Conservation (phyloP, 371 early-diverging fungal species). For the Lichtheimia ornata region DNA sequence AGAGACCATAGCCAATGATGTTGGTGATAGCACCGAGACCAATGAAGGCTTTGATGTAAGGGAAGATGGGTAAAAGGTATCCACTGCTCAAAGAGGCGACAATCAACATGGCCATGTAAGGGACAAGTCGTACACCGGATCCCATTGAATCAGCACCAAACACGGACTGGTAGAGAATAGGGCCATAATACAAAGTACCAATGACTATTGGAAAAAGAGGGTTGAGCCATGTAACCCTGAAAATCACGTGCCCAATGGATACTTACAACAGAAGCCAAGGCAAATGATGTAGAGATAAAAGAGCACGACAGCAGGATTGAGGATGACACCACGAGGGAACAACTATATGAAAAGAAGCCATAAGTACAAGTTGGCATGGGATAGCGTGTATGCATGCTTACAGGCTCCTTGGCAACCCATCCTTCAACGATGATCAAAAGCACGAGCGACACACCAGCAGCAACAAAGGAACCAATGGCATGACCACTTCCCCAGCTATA, state of each 20-base stretch:
- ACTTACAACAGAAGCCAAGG: slow-evolving; percentile 60
- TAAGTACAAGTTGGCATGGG: not conserved
- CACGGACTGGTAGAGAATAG: slow-evolving; percentile 58
- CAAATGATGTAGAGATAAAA: slow-evolving; percentile 43
- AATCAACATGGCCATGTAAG: slow-evolving; percentile 44
- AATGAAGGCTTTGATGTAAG: slow-evolving; percentile 34
- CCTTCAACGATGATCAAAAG: slow-evolving; percentile 23
- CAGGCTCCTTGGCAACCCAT: slow-evolving; percentile 25
- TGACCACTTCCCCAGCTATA: slow-evolving; percentile 16
- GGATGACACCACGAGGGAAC: slow-evolving; percentile 14
- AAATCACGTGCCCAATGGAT: not conserved
- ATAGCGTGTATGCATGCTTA: slow-evolving; percentile 18
- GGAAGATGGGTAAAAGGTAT: slow-evolving; percentile 21
- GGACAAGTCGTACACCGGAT: slow-evolving; percentile 51
- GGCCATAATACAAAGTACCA: slow-evolving; percentile 70
- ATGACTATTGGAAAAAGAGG: slow-evolving; percentile 35
- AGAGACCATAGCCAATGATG: slow-evolving; percentile 45
- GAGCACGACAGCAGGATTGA: slow-evolving; percentile 13
- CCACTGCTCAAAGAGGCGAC: slow-evolving; percentile 39
- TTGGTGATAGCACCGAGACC: slow-evolving; percentile 32
- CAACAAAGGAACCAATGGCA: slow-evolving; percentile 21
- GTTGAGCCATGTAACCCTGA: not conserved
- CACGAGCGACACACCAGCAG: slow-evolving; percentile 14
- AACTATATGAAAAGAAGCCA: slow-evolving; percentile 2
- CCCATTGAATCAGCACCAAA: slow-evolving; percentile 40